Base-by-base conservation (phyloP, 1,284 basidiomycete species). In the Peniophora sp. region DNA sequence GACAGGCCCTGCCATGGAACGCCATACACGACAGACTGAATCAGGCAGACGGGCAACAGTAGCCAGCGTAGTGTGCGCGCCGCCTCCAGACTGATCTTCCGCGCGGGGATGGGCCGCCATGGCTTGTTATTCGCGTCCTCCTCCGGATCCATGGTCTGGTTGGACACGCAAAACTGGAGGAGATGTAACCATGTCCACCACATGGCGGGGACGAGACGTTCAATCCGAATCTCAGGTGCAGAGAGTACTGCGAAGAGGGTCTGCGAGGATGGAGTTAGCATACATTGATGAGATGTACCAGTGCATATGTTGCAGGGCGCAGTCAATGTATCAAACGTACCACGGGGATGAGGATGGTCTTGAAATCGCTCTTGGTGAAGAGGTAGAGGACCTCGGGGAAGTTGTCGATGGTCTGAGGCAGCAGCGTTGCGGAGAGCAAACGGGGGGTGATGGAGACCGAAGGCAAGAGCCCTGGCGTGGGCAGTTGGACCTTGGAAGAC, bases 171-270 rank as follows among this genome's bases (percentile, higher is more conserved):
- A 56, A 60, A 64, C 17, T 69, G 69, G 5, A 76, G 60, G 10
- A 73, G 54, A 48, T 73, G 68, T 0, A 72, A 49, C 73, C 73
- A 75, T n/a, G 67, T 65, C 74, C 74, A 75, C 15, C 66, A 51
- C 1, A 64, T 47, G n/a, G 52, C 51, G 20, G 51, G 59, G 0
- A 56, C 51, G 0, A 67, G 45, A 1, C 53, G 54, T 2, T 42
- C 22, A 3, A 51, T n/a, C 9, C 53, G 61, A 2, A 57, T 45
- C 1, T 62, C 17, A 0, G 68, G 64, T 0, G 69, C 64, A 3
- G 65, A 57, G 3, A 62, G 64, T 41, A 46, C 54, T 1, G 68
- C 66, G 22, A 69, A 68, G n/a, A 62, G 48, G 3, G 64, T 64
- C 71, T 74, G 48, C 14, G 39, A 5, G 15, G n/a, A 15, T n/a